Conservation (phyloP, 2,329 filamentous ascomycete genomes). For the Reticulascus tulasneorum region DNA sequence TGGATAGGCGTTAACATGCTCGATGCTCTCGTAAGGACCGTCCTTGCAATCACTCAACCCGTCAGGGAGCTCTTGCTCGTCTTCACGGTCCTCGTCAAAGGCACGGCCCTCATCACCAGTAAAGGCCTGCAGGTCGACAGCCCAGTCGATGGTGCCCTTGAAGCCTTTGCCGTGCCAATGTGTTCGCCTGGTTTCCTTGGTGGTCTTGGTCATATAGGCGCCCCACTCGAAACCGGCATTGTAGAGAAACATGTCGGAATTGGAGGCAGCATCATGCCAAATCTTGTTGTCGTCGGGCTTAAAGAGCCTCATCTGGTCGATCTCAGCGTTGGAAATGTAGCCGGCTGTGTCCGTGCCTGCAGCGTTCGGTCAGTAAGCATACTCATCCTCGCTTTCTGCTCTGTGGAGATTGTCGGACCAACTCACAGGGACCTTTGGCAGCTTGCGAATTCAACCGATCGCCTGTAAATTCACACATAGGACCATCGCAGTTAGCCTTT, state of each 20-base stretch:
- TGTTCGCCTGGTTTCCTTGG: slow-evolving; percentile 9
- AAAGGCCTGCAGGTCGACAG: background rate
- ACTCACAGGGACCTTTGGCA: slow-evolving; percentile 19
- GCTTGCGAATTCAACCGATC: slow-evolving; percentile 17
- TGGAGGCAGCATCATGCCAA: background rate
- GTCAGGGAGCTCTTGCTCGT: background rate
- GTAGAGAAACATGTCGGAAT: background rate
- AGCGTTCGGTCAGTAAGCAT: too few species aligned
- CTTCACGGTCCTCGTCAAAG: too few species aligned
- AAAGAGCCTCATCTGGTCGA: slow-evolving; percentile 10
- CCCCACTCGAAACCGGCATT: background rate
- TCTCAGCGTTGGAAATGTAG: slow-evolving; percentile 29
- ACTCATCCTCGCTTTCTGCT: too few species aligned
- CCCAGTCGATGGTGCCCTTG: slow-evolving; percentile 1
- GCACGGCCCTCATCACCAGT: too few species aligned
- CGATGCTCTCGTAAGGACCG: background rate
- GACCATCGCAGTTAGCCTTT: slow-evolving; percentile 19
- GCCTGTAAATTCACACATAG: slow-evolving; percentile 21
- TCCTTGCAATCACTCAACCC: too few species aligned
- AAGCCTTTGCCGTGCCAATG: background rate
- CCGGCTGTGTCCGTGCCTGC: slow-evolving; percentile 26
- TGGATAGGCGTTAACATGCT: background rate
- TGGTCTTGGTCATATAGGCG: background rate
- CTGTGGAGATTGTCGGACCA: too few species aligned
- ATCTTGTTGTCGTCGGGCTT: slow-evolving; percentile 8